Base-by-base conservation (phyloP, 352 stramenopile genomes). In the Phytophthora tentaculata region DNA sequence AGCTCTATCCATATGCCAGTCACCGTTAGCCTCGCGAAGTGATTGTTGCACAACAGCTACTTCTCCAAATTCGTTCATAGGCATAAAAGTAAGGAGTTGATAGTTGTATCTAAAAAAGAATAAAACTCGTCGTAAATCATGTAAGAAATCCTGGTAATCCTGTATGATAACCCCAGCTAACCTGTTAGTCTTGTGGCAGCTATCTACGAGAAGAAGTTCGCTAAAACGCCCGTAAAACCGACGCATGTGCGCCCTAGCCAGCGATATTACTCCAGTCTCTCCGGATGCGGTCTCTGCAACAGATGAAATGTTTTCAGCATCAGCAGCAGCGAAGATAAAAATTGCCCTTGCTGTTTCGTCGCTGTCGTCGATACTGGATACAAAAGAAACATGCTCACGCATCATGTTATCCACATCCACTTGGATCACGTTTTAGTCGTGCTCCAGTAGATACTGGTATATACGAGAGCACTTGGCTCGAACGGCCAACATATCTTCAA, bases 21-120 rank as follows among this genome's bases (percentile, higher is more conserved):
- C 50, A 0, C 50, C 28, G 12, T 56, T 56, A 2, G 50, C 50
- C 20, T 56, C 20, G 0, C 44, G 3, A 8, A 45, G 14, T 0
- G 51, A 68, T 0, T 71, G 67, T 17, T 67, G 67, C 0, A 63
- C 62, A 0, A 59, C 22, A 6, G 24, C 22, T n/a, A n/a, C n/a
- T n/a, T n/a, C n/a, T n/a, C n/a, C n/a, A n/a, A n/a, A n/a, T n/a
- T n/a, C n/a, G n/a, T 70, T 70, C 39, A 60, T 64, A 0, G 14
- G 14, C 56, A 66, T 71, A 17, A 76, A 60, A 10, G 57, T 53
- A 1, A 37, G n/a, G 0, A 67, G 19, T 17, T 72, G 69, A 29
- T 73, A 73, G 16, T 76, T 76, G 58, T 68, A 63, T 8, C 58
- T 73, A 28, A 19, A 47, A 35, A n/a, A n/a, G n/a, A n/a, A n/a